phyloP scores from a whole-genome alignment of 225 moss, liverwort and hornwort genomes.

The Ulota crispa region DNA sequence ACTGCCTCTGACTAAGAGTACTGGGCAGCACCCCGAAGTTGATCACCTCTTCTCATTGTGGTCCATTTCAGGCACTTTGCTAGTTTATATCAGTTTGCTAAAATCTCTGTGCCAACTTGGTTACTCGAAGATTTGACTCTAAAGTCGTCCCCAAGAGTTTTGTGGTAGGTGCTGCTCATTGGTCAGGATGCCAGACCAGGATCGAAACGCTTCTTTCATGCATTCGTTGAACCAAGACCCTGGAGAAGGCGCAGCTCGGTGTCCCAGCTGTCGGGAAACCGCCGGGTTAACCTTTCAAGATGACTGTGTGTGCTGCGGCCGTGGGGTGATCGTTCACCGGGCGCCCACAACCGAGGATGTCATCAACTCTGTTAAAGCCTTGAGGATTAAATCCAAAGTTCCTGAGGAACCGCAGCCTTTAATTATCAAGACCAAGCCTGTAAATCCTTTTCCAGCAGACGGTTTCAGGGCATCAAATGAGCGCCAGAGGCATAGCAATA shows the following conservation, averaged over 20 bases:
- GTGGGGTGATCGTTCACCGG: slow-evolving; percentile 1
- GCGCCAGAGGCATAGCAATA: slow-evolving; percentile 1
- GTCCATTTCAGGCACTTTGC: not conserved
- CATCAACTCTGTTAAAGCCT: not conserved
- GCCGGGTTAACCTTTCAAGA: slow-evolving; percentile 25
- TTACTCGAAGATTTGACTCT: not conserved
- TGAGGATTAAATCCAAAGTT: slow-evolving; percentile 11
- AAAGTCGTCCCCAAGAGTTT: not conserved
- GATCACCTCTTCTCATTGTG: not conserved
- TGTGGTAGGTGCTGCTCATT: not conserved
- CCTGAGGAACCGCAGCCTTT: not conserved
- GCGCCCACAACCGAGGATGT: slow-evolving; percentile 3
- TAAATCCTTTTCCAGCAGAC: not conserved
- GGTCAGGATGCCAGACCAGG: slow-evolving; percentile 39
- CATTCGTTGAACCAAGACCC: slow-evolving; percentile 10
- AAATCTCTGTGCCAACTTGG: not conserved
- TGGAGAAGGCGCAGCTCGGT: slow-evolving; percentile 8
- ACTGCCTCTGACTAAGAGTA: not conserved
- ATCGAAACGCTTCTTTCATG: slow-evolving; percentile 30
- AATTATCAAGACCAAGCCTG: not conserved
- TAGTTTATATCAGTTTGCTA: not conserved
- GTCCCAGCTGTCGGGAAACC: slow-evolving; percentile 34
- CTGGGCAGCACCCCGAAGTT: not conserved
- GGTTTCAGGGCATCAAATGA: not conserved
- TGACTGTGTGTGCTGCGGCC: slow-evolving; percentile 44